phyloP scores from a whole-genome alignment of 352 stramenopile genomes.

The Peronosclerospora sorghi region DNA sequence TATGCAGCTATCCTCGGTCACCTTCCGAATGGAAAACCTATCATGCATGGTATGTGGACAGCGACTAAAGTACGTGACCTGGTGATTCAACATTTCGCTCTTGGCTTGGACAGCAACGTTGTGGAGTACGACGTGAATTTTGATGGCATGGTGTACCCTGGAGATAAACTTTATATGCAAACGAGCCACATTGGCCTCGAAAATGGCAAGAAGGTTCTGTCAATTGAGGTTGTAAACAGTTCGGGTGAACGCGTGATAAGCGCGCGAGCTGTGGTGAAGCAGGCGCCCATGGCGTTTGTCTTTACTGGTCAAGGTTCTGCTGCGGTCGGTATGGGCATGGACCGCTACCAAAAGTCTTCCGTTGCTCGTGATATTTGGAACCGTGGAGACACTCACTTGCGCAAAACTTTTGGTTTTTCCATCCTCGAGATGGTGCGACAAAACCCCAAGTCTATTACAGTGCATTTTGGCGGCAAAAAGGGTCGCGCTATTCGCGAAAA shows the following conservation, averaged over 20 bases:
- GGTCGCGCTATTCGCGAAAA: conserved; percentile 76
- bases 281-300: conserved; percentile 62
- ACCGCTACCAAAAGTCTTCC: conserved; percentile 62
- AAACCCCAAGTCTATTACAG: conserved; percentile 73
- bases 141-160: conserved; percentile 82
- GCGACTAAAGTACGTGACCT: conserved; percentile 74
- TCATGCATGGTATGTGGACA: conserved; percentile 86
- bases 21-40: conserved; percentile 59
- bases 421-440: conserved; percentile 83
- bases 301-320: conserved; percentile 84
- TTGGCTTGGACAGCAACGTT: conserved; percentile 52
- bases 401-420: conserved; percentile 74
- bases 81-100: conserved; percentile 39
- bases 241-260: conserved; percentile 65
- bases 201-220: conserved; percentile 53
- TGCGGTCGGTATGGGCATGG: conserved; percentile 81
- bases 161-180: conserved; percentile 72
- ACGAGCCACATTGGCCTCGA: conserved; percentile 55
- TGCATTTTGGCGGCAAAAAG: conserved; percentile 80
- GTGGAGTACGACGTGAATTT: conserved; percentile 69
- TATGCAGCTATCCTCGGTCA: conserved; percentile 65
- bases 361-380: conserved; percentile 76
- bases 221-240: conserved; percentile 66
- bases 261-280: conserved; percentile 55
- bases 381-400: conserved; percentile 58